Evolutionary conservation across 2,329 filamentous ascomycete genomes (phyloP), one percentile per base, ranked within the genome.

Genomic region (Penicillium sp.): DNA sequence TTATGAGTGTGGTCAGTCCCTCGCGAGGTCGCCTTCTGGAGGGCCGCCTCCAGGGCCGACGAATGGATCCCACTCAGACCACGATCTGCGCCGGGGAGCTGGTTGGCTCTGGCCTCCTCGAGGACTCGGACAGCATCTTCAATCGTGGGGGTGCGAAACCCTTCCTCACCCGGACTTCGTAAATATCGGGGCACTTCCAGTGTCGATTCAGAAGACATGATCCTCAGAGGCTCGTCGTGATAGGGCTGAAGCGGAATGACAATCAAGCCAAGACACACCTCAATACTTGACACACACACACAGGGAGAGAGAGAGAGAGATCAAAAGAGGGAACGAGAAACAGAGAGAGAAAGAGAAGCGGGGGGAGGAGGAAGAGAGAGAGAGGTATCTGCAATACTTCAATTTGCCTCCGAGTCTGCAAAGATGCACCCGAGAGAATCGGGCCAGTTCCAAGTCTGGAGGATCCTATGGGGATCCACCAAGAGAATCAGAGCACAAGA

Each of bases 61-160:
- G 63, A 57, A 48, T 67, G 66, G 12, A 56, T 58, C 12, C 62
- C 49, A 18, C 57, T 53, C 5, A 56, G 48, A 24, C 47, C 50
- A 3, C 49, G 47, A 3, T 45, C 25, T 26, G 8, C 32, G 18
- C 9, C 37, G 27, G 59, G 40, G 11, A 43, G 47, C 9, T 56
- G 52, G 4, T 44, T 43, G n/a, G 35, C 42, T 26, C 49, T 49
- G 6, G 53, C 34, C 12, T 45, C 44, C 1, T 58, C 52, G 28
- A 61, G 49, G 18, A 48, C 52, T 34, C 52, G 59, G 48, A 70
- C 64, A 5, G 67, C 59, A 57, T 74, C 72, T 59, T 74, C 72
- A 35, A 73, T 68, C 3, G 68, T 71, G 7, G 72, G 72, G 0
- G 72, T 74, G 27, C 69, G 65, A 56, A 70, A 74, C 4, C 72